Conservation (phyloP, 2,329 filamentous ascomycete species). For the Penicillium sp. region DNA sequence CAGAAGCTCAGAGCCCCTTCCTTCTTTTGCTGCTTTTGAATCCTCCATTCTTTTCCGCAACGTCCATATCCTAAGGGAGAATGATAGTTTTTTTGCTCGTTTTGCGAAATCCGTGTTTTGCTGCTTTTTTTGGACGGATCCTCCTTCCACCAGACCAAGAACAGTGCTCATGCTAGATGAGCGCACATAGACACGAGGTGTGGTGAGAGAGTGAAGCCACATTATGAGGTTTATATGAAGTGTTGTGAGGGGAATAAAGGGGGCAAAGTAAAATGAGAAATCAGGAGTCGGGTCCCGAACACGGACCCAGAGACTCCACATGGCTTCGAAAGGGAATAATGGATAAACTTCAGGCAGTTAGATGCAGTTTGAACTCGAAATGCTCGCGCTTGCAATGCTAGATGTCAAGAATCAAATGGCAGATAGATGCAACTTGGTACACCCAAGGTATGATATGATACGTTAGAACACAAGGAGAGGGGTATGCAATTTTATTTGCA, state of each 20-base stretch:
- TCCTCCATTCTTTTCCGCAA: constrained; percentile 9
- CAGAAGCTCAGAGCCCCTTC: not conserved
- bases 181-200: constrained; percentile 4
- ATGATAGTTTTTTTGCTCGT: constrained; percentile 20
- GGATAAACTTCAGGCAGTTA: constrained; percentile 25
- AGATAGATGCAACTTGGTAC: constrained; percentile 39
- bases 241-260: constrained; percentile 9
- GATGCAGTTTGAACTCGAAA: constrained; percentile 39
- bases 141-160: constrained; percentile 26
- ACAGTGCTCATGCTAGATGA: constrained; percentile 10
- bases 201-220: constrained; percentile 26
- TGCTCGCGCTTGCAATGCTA: constrained; percentile 55
- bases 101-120: constrained; percentile 19
- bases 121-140: constrained; percentile 24
- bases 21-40: constrained; percentile 6
- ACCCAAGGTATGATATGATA: constrained; percentile 35
- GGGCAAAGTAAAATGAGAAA: constrained; percentile 14
- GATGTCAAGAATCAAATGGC: constrained; percentile 41
- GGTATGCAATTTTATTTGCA: constrained; percentile 41
- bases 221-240: constrained; percentile 25
- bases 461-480: constrained; percentile 38
- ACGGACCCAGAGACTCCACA: constrained; percentile 9
- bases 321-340: constrained; percentile 19
- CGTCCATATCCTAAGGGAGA: constrained; percentile 10
- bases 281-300: constrained; percentile 11